Base-by-base conservation (phyloP, 106 monocot genomes). In the Xerophyta viscosa region DNA sequence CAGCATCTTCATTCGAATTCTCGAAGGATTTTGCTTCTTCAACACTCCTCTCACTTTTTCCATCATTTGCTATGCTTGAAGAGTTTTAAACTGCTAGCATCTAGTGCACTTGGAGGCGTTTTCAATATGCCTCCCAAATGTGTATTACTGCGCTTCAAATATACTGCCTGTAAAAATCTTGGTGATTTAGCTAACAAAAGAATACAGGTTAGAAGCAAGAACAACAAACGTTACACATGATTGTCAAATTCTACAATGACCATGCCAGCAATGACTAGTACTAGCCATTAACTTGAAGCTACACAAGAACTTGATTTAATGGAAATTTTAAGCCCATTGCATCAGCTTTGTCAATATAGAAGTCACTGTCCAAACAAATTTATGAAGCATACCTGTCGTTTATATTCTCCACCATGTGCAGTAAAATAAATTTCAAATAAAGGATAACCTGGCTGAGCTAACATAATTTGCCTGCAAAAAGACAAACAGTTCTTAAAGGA, bases 361-460 rank as follows among this genome's bases (percentile, higher is more conserved):
- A n/a, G n/a, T n/a, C n/a, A n/a, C n/a, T n/a, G n/a, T n/a, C n/a
- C n/a, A n/a, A n/a, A n/a, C n/a, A n/a, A n/a, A n/a, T n/a, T n/a
- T n/a, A n/a, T n/a, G n/a, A n/a, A n/a, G n/a, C n/a, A 36, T 36
- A 36, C 94, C 88, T 96, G 88, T 47, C 81, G 72, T 48, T 81
- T 76, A 59, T 81, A 96, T 25, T 79, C 64, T 68, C 81, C 88
- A 59, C 73, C 67, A 48, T 53, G 63, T 31, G 60, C 39, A 31
- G 78, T 82, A 55, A 76, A 73, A 68, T 76, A 96, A 39, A 96
- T 66, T 67, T 96, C 94, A 71, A 96, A 96, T 26, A 96, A 57
- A 52, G 84, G 88, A 46, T 50, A 64, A 52, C 88, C 88, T 63
- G 72, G 66, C 50, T 66, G 69, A 45, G 63, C 64, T 47, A 76